Base-by-base conservation (phyloP, 768 basidiomycete species). In the Kwoniella mangroviensis region DNA sequence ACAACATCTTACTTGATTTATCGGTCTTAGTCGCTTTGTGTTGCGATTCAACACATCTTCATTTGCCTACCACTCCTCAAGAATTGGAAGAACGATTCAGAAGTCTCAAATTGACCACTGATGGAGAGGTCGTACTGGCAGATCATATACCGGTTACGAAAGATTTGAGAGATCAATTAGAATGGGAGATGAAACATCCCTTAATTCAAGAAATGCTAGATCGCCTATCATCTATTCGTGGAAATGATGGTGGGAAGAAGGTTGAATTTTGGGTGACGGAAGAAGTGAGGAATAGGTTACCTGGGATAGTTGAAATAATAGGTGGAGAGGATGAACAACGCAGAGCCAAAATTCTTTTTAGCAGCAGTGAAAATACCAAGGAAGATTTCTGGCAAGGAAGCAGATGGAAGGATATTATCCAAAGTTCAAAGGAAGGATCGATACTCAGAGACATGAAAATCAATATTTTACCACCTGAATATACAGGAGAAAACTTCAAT, bases 11-110 rank as follows among this genome's bases (percentile, higher is more conserved):
- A 73, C 86, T 94, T 42, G 94, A 96, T 78, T 85, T 96, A 12
- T 94, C 92, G 0, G 86, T 91, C 1, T 87, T 96, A 56, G 90
- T 96, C 64, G 93, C 94, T 0, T 86, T 94, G 34, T 87, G 92
- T 53, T 92, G 91, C 12, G 92, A 93, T 71, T 88, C 92, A 62
- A 90, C 91, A 0, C 93, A 94, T 81, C 85, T 89, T 0, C 85
- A 86, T 0, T 84, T 93, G 0, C 93, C 93, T 0, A 52, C 69
- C 0, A 85, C 86, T 0, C 73, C 86, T 0, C 86, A 87, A 15
- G 90, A 89, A 42, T 89, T 92, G 0, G 85, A 88, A 21, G 78
- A 81, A 13, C 86, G 91, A 4, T 95, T 92, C 75, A 85, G 88
- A 11, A 88, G 90, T 3, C 84, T 89, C 7, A 56, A 61, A 15